Evolutionary conservation across 2,329 filamentous ascomycete species (phyloP).

Genomic region (Kalaharituber pfeilii): DNA sequence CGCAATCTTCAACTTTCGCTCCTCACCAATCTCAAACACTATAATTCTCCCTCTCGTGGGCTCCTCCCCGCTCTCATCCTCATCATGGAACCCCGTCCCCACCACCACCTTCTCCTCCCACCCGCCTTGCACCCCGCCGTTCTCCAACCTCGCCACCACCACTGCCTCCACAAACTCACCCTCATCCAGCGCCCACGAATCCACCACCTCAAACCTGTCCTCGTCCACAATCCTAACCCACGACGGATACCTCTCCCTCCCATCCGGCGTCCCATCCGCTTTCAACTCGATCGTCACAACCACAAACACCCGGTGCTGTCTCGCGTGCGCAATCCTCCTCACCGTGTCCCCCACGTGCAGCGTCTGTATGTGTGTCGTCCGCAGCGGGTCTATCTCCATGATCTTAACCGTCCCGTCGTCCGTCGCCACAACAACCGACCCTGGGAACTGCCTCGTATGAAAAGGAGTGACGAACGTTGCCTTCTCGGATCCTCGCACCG

Average conservation of each 20-base stretch:
- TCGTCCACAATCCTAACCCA: conserved; percentile 86
- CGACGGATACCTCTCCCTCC: conserved; percentile 58
- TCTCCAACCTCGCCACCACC: conserved; percentile 55
- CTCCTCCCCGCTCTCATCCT: conserved; percentile 43
- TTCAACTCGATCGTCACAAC: conserved; percentile 69
- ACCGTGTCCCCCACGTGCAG: conserved; percentile 67
- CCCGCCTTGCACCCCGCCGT: conserved; percentile 37
- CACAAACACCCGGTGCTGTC: conserved; percentile 61
- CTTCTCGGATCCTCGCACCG: conserved; percentile 48
- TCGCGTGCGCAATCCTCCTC: conserved; percentile 69
- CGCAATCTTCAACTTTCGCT: conserved; percentile 56
- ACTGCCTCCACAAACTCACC: conserved; percentile 73
- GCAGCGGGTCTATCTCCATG: conserved; percentile 56
- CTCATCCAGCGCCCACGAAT: conserved; percentile 45
- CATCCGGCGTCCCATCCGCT: conserved; percentile 32
- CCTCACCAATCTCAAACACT: conserved; percentile 62
- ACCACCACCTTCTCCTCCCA: conserved; percentile 67
- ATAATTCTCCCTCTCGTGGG: conserved; percentile 59
- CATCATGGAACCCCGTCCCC: conserved; percentile 52
- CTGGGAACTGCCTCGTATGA: conserved; percentile 61
- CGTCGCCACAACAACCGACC: conserved; percentile 65
- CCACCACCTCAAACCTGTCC: conserved; percentile 63
- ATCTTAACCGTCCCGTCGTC: conserved; percentile 60
- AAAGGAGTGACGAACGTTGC: conserved; percentile 69
- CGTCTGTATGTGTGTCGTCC: conserved; percentile 74